Evolutionary conservation across 2,329 filamentous ascomycete species (phyloP).

Genomic region (Verticillium klebahnii): DNA sequence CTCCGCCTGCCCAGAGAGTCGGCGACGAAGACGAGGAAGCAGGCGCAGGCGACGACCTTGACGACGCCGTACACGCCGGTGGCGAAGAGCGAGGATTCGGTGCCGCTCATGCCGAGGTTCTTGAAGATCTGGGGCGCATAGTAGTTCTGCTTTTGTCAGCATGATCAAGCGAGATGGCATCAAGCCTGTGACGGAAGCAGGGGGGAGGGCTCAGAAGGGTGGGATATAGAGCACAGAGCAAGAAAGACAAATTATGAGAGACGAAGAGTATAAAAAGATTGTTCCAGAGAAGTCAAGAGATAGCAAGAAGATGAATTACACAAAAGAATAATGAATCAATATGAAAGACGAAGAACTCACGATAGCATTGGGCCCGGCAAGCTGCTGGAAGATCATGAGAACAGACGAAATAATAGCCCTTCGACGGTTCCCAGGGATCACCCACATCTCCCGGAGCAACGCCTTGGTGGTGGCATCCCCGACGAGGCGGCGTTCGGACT

Average conservation of each 20-base stretch:
- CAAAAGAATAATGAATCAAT: too few species aligned
- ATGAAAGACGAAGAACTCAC: conserved; percentile 16
- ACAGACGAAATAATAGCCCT: conserved; percentile 58
- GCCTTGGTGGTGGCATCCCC: conserved; percentile 50
- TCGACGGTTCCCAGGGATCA: conserved; percentile 56
- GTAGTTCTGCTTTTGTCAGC: conserved; percentile 42
- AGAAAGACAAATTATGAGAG: conserved; percentile 11
- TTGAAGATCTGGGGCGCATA: conserved; percentile 67
- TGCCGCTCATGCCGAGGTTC: conserved; percentile 55
- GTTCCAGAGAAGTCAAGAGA: too few species aligned
- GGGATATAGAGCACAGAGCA: too few species aligned
- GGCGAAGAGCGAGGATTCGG: conserved; percentile 59
- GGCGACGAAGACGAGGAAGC: conserved; percentile 63
- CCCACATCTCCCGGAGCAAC: conserved; percentile 60
- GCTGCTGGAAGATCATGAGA: conserved; percentile 65
- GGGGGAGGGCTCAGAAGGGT: background rate
- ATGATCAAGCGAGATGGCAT: too few species aligned
- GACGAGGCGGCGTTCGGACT: conserved; percentile 54
- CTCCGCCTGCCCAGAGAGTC: conserved; percentile 63
- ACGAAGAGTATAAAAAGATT: too few species aligned
- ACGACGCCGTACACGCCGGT: conserved; percentile 71
- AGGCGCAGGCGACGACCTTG: conserved; percentile 59
- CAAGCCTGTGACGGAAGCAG: background rate
- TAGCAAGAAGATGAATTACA: too few species aligned
- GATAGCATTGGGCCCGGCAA: conserved; percentile 57